A percentile compares a stretch with the other conserved stretches of the same genome.
Evolutionary conservation across 176 grass and related monocot species (phyloP).

Genomic region (Ensete ventricosum): DNA sequence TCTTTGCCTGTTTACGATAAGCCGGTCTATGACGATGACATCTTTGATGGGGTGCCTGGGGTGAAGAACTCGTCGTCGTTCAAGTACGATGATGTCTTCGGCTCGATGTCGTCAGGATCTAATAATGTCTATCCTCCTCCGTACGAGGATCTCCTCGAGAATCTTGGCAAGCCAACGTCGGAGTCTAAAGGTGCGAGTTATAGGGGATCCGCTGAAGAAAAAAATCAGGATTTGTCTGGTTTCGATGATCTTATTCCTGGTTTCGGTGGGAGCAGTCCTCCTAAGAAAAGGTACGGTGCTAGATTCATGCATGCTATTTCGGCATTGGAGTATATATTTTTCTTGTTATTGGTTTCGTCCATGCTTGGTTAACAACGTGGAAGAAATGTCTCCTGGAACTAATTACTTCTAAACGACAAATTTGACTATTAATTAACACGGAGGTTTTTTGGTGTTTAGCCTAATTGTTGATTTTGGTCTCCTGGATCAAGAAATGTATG

Average conservation of each 20-base stretch:
- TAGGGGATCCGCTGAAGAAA: conserved; percentile 19
- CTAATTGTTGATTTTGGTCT: neutral
- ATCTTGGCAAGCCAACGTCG: conserved; percentile 31
- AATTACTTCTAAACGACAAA: neutral
- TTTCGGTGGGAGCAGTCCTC: conserved; percentile 40
- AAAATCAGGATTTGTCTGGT: conserved; percentile 8
- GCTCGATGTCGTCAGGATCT: conserved; percentile 5
- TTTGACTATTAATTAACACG: neutral
- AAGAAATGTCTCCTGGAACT: neutral
- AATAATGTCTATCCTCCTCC: conserved; percentile 26
- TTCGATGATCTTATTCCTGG: conserved; percentile 42
- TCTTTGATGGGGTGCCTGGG: conserved; percentile 47
- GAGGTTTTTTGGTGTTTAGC: neutral
- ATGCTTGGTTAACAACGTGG: neutral
- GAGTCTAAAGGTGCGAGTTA: neutral
- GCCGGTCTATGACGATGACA: conserved; percentile 35
- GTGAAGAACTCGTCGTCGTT: conserved; percentile 30
- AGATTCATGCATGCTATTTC: neutral
- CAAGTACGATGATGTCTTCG: conserved; percentile 62
- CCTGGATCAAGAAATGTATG: neutral
- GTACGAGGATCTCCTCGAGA: conserved; percentile 67
- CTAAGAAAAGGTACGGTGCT: conserved; percentile 28
- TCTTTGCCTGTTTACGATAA: conserved; percentile 24
- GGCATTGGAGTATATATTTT: too few species aligned
- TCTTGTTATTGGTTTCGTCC: too few species aligned